Evolutionary conservation across 352 stramenopile species (phyloP), one percentile per base, ranked within the genome.

Genomic region (Aphanomyces stellatus): DNA sequence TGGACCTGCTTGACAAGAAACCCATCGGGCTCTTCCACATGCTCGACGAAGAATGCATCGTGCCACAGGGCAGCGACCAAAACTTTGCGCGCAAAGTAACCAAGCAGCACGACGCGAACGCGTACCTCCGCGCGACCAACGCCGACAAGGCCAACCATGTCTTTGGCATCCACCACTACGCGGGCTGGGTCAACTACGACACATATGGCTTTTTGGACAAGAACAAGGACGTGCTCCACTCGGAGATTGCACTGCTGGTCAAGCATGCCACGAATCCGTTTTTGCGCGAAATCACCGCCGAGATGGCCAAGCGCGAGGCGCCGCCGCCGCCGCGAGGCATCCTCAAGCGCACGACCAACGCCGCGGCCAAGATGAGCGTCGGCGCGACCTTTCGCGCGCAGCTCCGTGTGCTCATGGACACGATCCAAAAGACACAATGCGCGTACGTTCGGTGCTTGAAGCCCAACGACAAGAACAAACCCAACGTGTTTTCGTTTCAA

Each of bases 361-460:
- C 65, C 24, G 72, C 79, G 22, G 70, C 74, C n/a, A 80, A 77
- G 17, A 73, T 86, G 55, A 92, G 82, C 71, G 62, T 94, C 28
- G 83, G 81, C n/a, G 79, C 76, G 2, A 85, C 98, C 72, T 99
- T 99, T 73, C 88, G 85, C 22, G 87, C 69, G 27, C 95, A 99
- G 74, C 77, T 99, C 0, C 85, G 87, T 59, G 76, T 85, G 10
- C 76, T 99, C 48, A 87, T 99, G 15, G 85, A 91, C 34, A 97
- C 96, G 24, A 88, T 99, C 37, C 89, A 96, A 68, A 80, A 84
- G 15, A 98, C 95, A 0, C 85, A 91, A 65, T 97, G 96, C 30
- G 96, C 99, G 71, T 99, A 99, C 75, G 94, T 99, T 27, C 87
- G 96, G n/a, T 99, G 96, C 76, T 87, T 99, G 42, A 99, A 99